A percentile compares a stretch with the other conserved stretches of the same genome.
Evolutionary conservation across 2,329 filamentous ascomycete genomes (phyloP).

Genomic region (Orbilia brochopaga): DNA sequence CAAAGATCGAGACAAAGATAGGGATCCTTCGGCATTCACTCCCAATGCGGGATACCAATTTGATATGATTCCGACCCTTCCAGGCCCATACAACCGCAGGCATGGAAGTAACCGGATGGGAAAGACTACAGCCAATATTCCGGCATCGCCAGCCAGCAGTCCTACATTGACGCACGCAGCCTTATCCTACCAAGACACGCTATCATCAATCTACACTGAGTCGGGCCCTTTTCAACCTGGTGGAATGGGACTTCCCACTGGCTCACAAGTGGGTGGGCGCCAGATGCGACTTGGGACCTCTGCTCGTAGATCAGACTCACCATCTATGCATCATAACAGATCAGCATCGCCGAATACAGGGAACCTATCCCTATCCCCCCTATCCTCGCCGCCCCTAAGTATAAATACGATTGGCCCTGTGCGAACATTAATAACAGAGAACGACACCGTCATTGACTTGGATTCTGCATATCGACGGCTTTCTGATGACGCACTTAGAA

Average conservation of each 20-base stretch:
- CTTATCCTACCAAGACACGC: constrained; percentile 46
- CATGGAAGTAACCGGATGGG: constrained; percentile 17
- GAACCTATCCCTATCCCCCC: constrained; percentile 55
- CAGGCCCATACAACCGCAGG: constrained; percentile 52
- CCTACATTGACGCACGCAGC: constrained; percentile 21
- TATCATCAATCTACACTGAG: constrained; percentile 49
- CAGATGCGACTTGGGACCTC: constrained; percentile 61
- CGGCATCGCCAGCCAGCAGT: constrained; percentile 51
- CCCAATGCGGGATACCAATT: constrained; percentile 67
- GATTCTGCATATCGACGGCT: constrained; percentile 72
- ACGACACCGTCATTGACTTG: constrained; percentile 70
- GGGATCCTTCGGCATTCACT: constrained; percentile 53
- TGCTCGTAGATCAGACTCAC: constrained; percentile 62
- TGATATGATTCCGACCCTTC: constrained; percentile 63
- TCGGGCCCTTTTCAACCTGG: constrained; percentile 49
- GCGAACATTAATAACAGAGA: constrained; percentile 64
- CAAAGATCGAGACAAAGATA: constrained; percentile 59
- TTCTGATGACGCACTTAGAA: constrained; percentile 72
- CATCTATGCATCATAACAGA: constrained; percentile 55
- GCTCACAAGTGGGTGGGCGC: constrained; percentile 43
- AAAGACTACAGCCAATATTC: constrained; percentile 60
- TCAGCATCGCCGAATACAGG: constrained; percentile 57
- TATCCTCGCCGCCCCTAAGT: constrained; percentile 52
- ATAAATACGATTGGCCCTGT: constrained; percentile 53
- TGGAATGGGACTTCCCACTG: constrained; percentile 48